Base-by-base conservation (phyloP, 2,329 filamentous ascomycete genomes). In the Cyphellophora europaea region DNA sequence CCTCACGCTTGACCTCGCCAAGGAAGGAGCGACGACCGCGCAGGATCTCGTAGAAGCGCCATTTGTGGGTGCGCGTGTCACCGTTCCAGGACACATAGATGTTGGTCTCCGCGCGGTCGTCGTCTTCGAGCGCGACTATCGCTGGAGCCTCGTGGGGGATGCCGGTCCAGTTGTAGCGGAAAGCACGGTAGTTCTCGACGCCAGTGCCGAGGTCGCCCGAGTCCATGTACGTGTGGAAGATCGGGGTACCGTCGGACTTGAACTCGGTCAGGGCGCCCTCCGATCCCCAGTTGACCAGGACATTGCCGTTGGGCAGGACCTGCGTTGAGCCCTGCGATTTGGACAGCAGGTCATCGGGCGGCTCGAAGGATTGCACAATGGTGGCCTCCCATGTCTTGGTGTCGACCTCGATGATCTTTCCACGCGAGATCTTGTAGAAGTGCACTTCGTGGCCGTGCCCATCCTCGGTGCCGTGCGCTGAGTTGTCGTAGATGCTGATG, bases 21-120 rank as follows among this genome's bases (percentile, higher is more conserved):
- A 56, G 29, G 25, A 27, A 37, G 3, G 34, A 32, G 6, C 38
- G 34, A 14, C 34, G 30, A 10, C 30, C 38, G 6, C 31, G 10
- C 21, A 23, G 16, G 23, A 37, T 28, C 25, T 41, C 61, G 47
- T 64, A 71, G 45, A 74, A 72, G 16, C 62, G 57, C 74, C 72
- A 71, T 3, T 36, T 27, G 3, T 47, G 53, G 0, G 63, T 65
- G 47, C 65, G 60, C 0, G 66, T 71, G 31, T 67, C 66, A 4
- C 68, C 68, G 37, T 71, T 71, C 68, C 67, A 72, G 4, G 66
- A 72, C 2, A 73, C 69, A 50, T 69, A 77, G n/a, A 64, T 52
- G 6, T 58, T 54, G 40, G 52, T 59, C 6, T 49, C 54, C n/a
- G n/a, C n/a, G n/a, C n/a, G n/a, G 14, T 43, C 47, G 2, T 49